Base-by-base conservation (phyloP, 1,284 basidiomycete species). In the Agroathelia rolfsii region DNA sequence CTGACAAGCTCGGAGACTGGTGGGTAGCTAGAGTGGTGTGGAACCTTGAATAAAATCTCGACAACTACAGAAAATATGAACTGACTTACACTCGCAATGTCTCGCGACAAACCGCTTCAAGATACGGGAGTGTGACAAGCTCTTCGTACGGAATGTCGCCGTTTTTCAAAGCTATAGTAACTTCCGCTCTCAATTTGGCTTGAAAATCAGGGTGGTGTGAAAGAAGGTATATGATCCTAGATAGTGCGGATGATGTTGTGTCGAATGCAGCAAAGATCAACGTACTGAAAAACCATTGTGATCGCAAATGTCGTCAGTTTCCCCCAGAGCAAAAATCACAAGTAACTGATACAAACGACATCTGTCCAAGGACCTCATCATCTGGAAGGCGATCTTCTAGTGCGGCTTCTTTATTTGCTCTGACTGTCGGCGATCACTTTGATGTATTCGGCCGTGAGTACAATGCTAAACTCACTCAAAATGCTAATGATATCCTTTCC, bases 21-120 rank as follows among this genome's bases (percentile, higher is more conserved):
- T 4, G 37, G 34, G 22, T 32, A 36, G 5, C 37, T 35, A 23
- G 31, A 18, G 18, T 8, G 13, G 27, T 9, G 13, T 16, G 12
- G 15, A 10, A 21, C 6, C 10, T 7, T 24, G 19, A 29, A 11
- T 19, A 23, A 28, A 23, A 8, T 16, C 18, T 9, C 13, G 14
- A 26, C 44, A n/a, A 13, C 10, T 18, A 15, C 6, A 32, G 16
- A 13, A 12, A 12, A 3, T 19, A 6, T 15, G 3, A 18, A 23
- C 30, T 17, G 6, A 30, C 21, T 15, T 15, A 41, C 29, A 43
- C 6, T 23, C 72, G 57, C 3, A 76, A 54, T 2, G 62, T 61
- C 45, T 76, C 72, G 17, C 62, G 64, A 13, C 72, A 54, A 10
- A 78, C 67, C 10, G 59, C 61, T 35, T 79, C 69, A 21, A 81